Evolutionary conservation across 2,329 filamentous ascomycete genomes (phyloP).

Genomic region (Orbilia ellipsospora): DNA sequence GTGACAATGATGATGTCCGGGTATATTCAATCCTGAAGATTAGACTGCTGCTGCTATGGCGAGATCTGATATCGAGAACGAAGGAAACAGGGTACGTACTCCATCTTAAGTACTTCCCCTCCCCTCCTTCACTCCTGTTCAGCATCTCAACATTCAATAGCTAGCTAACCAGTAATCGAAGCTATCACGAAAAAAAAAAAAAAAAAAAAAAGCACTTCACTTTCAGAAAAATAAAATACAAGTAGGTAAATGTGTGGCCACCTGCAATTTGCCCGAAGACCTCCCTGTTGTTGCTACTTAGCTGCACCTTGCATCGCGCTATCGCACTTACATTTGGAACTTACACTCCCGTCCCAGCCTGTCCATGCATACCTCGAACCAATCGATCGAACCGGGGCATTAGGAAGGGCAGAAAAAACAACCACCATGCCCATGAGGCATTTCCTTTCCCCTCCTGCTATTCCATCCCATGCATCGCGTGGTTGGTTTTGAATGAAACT

Average conservation of each 20-base stretch:
- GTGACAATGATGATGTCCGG: conserved; percentile 21
- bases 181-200: no score
- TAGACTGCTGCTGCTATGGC: conserved; percentile 11
- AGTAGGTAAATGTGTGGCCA: conserved; percentile 34
- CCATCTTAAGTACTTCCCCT: no score
- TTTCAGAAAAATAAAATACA: background rate
- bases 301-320: background rate
- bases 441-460: conserved; percentile 9
- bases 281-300: conserved; percentile 18
- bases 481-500: no score
- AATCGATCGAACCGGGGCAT: conserved; percentile 4
- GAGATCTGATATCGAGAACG: background rate
- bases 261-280: conserved; percentile 47
- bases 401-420: no score
- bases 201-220: no score
- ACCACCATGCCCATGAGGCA: conserved; percentile 38
- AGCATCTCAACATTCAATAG: no score
- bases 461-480: no score
- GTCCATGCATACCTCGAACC: conserved; percentile 5
- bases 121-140: no score
- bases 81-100: no score
- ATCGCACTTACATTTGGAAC: background rate
- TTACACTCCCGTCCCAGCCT: conserved; percentile 4
- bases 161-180: no score
- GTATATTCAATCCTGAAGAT: conserved; percentile 9